These are phyloP conservation scores for Penicillium digitatum DNA, from an alignment of 2,329 filamentous ascomycete genomes.

Conservation along the genomic window DNA sequence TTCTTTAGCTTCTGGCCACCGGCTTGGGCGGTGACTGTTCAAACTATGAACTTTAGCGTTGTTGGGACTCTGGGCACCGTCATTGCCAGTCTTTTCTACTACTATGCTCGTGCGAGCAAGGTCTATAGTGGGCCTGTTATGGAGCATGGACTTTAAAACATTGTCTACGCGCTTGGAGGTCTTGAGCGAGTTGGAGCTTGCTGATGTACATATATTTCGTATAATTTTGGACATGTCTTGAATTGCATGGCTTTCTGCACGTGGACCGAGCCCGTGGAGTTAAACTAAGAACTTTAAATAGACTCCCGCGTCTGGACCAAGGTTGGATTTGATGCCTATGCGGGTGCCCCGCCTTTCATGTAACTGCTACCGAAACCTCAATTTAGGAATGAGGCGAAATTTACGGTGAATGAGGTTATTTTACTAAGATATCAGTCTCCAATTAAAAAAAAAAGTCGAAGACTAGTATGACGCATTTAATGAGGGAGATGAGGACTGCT, in stretches of 20 bases:
- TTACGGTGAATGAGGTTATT: too few species aligned
- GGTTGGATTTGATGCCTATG: background rate
- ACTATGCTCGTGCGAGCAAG: slow-evolving; percentile 33
- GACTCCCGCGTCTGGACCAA: background rate
- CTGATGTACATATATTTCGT: background rate
- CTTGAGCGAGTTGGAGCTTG: background rate
- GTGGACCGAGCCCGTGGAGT: background rate
- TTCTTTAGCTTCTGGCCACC: slow-evolving; percentile 51
- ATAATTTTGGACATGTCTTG: background rate
- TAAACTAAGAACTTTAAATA: background rate
- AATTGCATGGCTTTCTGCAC: background rate
- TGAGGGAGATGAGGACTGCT: too few species aligned
- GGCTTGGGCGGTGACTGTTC: slow-evolving; percentile 32
- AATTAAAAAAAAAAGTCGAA: too few species aligned
- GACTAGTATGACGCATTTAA: too few species aligned
- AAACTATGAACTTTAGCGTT: slow-evolving; percentile 47
- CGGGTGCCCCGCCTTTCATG: background rate
- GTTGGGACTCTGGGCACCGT: slow-evolving; percentile 44
- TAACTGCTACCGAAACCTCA: background rate
- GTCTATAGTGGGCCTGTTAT: slow-evolving; percentile 34
- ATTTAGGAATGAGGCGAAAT: too few species aligned
- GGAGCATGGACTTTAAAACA: slow-evolving; percentile 6
- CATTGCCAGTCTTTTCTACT: slow-evolving; percentile 42
- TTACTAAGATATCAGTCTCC: too few species aligned
- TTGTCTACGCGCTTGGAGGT: too few species aligned